Conservation (phyloP, 2,329 filamentous ascomycete species). For the Chalaropsis thielavioides region DNA sequence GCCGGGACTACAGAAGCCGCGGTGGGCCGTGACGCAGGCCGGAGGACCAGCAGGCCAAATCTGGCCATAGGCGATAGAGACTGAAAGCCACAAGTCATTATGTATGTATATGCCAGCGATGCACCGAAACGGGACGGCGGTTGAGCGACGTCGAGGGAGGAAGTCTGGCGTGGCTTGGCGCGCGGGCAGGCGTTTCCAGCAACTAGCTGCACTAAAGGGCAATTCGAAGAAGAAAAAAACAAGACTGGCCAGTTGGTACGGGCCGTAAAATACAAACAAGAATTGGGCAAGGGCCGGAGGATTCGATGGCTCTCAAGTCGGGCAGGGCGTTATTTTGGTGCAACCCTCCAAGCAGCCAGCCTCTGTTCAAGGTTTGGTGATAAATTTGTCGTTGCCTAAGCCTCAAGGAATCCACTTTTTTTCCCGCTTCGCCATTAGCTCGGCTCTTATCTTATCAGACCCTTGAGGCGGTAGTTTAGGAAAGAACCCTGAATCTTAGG, state of each 20-base stretch:
- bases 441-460: conserved; percentile 14
- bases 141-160: background rate
- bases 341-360: background rate
- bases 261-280: background rate
- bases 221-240: background rate
- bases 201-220: background rate
- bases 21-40: background rate
- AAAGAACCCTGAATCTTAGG: background rate
- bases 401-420: background rate
- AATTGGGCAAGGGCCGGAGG: background rate
- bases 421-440: background rate
- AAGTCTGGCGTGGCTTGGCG: background rate
- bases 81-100: conserved; percentile 7
- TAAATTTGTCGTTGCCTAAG: conserved; percentile 13
- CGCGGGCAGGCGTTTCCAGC: background rate
- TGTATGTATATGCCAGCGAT: background rate
- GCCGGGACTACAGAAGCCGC: background rate
- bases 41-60: conserved; percentile 9
- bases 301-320: background rate
- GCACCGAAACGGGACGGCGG: background rate
- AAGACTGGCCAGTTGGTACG: background rate
- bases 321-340: background rate
- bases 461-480: background rate
- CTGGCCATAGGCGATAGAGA: conserved; percentile 3
- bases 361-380: conserved; percentile 1